phyloP scores from a whole-genome alignment of 2,329 filamentous ascomycete genomes.

The Cryoendolithus antarcticus region DNA sequence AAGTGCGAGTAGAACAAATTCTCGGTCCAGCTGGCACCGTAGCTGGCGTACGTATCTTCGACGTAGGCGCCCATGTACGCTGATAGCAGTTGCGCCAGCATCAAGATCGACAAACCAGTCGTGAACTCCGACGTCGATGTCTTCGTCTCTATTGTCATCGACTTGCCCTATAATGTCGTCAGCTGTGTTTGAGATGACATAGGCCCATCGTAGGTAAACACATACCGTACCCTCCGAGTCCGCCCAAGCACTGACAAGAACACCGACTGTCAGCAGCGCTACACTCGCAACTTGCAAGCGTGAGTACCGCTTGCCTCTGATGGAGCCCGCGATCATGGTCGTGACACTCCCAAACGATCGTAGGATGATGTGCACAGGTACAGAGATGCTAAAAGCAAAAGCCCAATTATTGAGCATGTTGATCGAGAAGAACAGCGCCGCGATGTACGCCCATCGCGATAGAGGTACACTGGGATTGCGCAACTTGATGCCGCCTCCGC shows the following conservation, averaged over 20 bases:
- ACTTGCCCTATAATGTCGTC: constrained; percentile 26
- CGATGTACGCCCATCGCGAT: constrained; percentile 75
- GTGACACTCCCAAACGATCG: constrained; percentile 91
- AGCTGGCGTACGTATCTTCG: constrained; percentile 73
- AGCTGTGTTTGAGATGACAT: constrained; percentile 2
- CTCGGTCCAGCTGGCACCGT: constrained; percentile 86
- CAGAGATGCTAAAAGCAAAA: constrained; percentile 91
- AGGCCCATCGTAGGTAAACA: constrained; percentile 1
- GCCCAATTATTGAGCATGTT: constrained; percentile 97
- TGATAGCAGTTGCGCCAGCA: constrained; percentile 77
- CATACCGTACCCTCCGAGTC: constrained; percentile 73
- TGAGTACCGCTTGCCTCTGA: constrained; percentile 78
- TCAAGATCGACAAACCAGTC: constrained; percentile 68
- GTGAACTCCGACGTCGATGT: constrained; percentile 38
- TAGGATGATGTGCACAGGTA: constrained; percentile 92
- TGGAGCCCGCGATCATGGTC: constrained; percentile 75
- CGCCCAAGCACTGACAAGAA: constrained; percentile 78
- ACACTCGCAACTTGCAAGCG: constrained; percentile 71
- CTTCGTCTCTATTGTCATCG: constrained; percentile 29
- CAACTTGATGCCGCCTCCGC: constrained; percentile 5
- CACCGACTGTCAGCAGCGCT: constrained; percentile 68
- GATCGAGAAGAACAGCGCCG: constrained; percentile 80
- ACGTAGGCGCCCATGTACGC: constrained; percentile 94
- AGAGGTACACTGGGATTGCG: constrained; percentile 79
- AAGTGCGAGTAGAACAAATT: constrained; percentile 88